Percentiles rank a stretch among this genome's conserved stretches.
Conservation (phyloP, 2,329 filamentous ascomycete genomes). For the Myriosclerotinia curreyana region DNA sequence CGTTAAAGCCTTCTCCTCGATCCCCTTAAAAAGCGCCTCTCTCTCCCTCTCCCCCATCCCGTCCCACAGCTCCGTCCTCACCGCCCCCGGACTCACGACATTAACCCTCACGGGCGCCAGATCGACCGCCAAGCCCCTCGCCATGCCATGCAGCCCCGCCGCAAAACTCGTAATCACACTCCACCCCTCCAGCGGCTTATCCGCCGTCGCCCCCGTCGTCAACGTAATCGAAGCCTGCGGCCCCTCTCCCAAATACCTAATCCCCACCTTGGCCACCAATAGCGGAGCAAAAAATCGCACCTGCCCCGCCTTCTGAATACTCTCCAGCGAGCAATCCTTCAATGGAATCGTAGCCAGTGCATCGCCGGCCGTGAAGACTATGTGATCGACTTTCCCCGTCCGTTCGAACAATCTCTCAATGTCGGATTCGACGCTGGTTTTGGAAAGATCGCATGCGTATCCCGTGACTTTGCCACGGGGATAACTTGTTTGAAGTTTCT, state of each 20-base stretch:
- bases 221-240: conserved; percentile 29
- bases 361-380: conserved; percentile 36
- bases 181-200: conserved; percentile 41
- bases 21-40: conserved; percentile 33
- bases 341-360: conserved; percentile 19
- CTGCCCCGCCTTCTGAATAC: conserved; percentile 28
- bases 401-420: conserved; percentile 46
- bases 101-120: conserved; percentile 63
- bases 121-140: conserved; percentile 58
- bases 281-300: conserved; percentile 34
- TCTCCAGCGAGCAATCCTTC: conserved; percentile 23
- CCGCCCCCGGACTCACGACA: conserved; percentile 54
- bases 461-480: conserved; percentile 23
- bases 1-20: conserved; percentile 22
- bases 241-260: conserved; percentile 25
- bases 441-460: conserved; percentile 33
- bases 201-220: conserved; percentile 27
- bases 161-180: conserved; percentile 48
- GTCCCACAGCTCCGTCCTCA: conserved; percentile 49
- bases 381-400: conserved; percentile 30
- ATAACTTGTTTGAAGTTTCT: conserved; percentile 23
- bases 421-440: conserved; percentile 32
- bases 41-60: conserved; percentile 40
- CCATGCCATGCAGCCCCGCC: conserved; percentile 52
- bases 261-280: conserved; percentile 32